A percentile compares a stretch with the other conserved stretches of the same genome.
Evolutionary conservation across 2,329 filamentous ascomycete species (phyloP).

Genomic region (Microsporum canis): DNA sequence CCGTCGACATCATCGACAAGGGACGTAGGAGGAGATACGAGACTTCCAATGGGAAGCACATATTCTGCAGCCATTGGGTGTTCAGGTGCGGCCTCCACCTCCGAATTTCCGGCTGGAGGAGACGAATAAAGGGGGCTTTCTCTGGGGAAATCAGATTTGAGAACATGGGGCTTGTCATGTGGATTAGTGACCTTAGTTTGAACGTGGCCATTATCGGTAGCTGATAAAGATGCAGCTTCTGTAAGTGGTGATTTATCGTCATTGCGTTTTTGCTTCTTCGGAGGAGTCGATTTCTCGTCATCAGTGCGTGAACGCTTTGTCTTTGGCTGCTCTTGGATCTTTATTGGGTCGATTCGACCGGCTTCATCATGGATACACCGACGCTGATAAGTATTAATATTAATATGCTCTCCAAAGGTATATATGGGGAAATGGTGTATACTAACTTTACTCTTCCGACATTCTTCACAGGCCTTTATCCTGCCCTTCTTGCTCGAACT

Average conservation of each 20-base stretch:
- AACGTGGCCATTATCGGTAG: not conserved
- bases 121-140: constrained; percentile 24
- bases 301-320: constrained; percentile 43
- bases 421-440: not conserved
- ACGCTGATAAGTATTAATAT: constrained; percentile 36
- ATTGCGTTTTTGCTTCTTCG: constrained; percentile 23
- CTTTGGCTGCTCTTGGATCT: constrained; percentile 50
- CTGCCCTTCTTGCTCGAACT: constrained; percentile 44
- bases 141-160: not conserved
- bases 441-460: constrained; percentile 55
- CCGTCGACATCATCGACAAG: constrained; percentile 33
- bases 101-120: constrained; percentile 27
- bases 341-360: constrained; percentile 52
- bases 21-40: constrained; percentile 37
- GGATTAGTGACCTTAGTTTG: not conserved
- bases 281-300: constrained; percentile 26
- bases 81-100: constrained; percentile 20
- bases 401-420: not conserved
- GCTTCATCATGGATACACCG: constrained; percentile 57
- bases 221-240: not conserved
- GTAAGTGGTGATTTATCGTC: constrained; percentile 4
- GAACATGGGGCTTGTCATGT: not conserved
- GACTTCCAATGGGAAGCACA: constrained; percentile 23
- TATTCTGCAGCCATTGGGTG: constrained; percentile 15
- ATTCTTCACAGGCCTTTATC: constrained; percentile 55